Evolutionary conservation across 148 eudicot genomes (phyloP), one percentile per base, ranked within the genome.

Genomic region (Vaccinium vitisidaea): DNA sequence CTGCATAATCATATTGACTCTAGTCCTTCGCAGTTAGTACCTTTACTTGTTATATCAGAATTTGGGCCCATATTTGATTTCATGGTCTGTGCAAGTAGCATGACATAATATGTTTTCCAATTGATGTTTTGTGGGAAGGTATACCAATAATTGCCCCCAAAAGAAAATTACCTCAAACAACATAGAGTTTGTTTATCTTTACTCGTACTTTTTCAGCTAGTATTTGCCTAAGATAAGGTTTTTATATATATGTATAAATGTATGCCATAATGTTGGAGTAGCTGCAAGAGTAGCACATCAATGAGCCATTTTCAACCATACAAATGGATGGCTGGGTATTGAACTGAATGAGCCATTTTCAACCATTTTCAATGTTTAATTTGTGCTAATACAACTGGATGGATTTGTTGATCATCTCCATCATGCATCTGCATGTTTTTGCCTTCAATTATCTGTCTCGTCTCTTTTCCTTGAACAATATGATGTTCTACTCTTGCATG

Each of bases 271-370:
- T 36, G 48, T 73, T 19, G 59, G 12, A 49, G 15, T 4, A 25
- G 80, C 19, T 52, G 59, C 59, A 77, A 77, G 80, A 77, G 32
- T 77, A 50, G 27, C 30, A 6, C 21, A 77, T 77, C 19, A 1
- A 52, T 52, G 39, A 23, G 36, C 59, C 18, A n/a, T 46, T 77
- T 77, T n/a, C 36, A 77, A 52, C 80, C 80, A n/a, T 52, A 52
- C 32, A 50, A 46, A 18, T 25, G 79, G 55, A 75, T 75, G 79
- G 79, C 54, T 43, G 54, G 79, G 23, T 46, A 77, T 54, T 50
- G 0, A 77, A 53, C 59, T 23, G 12, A 77, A 10, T 14, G 59
- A 5, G 27, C 59, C 39, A 36, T 36, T 23, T 25, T 0, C 23
- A 8, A 5, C 59, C 39, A 36, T 36, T 23, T 25, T 0, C 23